Conservation (phyloP, 331 rosid species). For the Rhamnella rubrinervis region DNA sequence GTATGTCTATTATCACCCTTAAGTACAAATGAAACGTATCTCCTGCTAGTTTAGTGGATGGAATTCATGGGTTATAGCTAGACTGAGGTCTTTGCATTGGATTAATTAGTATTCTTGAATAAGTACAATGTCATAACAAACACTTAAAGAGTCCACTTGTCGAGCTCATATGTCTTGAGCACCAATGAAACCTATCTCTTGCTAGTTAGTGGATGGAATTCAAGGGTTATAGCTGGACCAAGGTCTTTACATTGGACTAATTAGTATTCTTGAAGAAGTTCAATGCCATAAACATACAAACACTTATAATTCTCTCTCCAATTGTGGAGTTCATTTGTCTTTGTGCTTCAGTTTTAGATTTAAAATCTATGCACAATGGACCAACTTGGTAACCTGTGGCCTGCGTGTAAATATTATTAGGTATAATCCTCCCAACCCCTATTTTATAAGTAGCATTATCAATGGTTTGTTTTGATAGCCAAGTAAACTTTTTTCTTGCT, state of each 20-base stretch:
- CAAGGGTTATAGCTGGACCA: not conserved
- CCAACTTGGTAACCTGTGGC: not conserved
- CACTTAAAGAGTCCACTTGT: no score
- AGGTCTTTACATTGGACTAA: not conserved
- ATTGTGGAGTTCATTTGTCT: not conserved
- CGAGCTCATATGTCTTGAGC: not conserved
- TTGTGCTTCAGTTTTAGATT: not conserved
- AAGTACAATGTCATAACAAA: not conserved
- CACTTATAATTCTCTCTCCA: no score
- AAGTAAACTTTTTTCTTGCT: not conserved
- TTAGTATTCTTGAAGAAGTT: not conserved
- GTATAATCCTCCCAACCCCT: not conserved
- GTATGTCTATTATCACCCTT: no score
- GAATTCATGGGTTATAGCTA: not conserved
- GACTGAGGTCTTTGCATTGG: not conserved
- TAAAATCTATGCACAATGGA: not conserved
- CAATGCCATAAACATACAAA: not conserved
- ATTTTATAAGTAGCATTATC: not conserved
- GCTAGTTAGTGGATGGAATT: not conserved
- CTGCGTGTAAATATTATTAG: not conserved
- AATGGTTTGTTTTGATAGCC: not conserved
- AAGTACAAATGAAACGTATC: not conserved
- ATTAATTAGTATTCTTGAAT: not conserved
- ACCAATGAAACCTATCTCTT: not conserved
- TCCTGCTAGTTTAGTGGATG: not conserved